These are phyloP conservation scores for Plenodomus tracheiphilus DNA, from an alignment of 2,329 filamentous ascomycete species.

Conservation along the genomic window DNA sequence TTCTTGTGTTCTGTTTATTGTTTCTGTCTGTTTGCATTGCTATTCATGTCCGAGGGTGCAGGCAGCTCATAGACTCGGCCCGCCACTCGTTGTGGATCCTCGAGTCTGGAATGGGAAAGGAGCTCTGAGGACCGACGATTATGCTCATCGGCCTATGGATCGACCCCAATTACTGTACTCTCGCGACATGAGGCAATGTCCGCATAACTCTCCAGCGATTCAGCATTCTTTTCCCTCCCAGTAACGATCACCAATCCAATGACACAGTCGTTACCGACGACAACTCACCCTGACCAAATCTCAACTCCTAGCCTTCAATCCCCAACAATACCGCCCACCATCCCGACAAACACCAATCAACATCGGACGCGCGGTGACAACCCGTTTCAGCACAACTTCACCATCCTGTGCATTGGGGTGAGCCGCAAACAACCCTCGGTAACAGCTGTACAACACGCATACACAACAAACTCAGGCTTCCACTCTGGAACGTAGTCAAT, in stretches of 20 bases:
- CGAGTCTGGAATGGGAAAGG: neutral
- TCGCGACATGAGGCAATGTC: neutral
- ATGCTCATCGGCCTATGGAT: neutral
- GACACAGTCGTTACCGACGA: conserved; percentile 10
- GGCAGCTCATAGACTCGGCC: neutral
- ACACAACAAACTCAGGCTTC: neutral
- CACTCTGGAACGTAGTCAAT: neutral
- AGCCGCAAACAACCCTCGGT: neutral
- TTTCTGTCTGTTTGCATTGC: conserved; percentile 32
- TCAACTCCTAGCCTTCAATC: neutral
- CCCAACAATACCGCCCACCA: neutral
- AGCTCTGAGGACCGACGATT: neutral
- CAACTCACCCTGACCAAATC: neutral
- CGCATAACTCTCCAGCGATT: conserved; percentile 6
- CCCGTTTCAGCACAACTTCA: neutral
- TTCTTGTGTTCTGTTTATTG: conserved; percentile 41
- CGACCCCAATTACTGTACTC: neutral
- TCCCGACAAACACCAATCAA: neutral
- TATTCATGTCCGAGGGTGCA: conserved; percentile 20
- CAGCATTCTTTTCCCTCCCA: conserved; percentile 13
- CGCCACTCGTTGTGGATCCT: neutral
- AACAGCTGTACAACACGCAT: neutral
- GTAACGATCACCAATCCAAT: conserved; percentile 11
- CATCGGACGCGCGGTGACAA: neutral
- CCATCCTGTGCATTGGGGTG: neutral